Percentiles rank a stretch among this genome's conserved stretches.
phyloP scores from a whole-genome alignment of 2,329 filamentous ascomycete genomes.

The Nemania sp. region DNA sequence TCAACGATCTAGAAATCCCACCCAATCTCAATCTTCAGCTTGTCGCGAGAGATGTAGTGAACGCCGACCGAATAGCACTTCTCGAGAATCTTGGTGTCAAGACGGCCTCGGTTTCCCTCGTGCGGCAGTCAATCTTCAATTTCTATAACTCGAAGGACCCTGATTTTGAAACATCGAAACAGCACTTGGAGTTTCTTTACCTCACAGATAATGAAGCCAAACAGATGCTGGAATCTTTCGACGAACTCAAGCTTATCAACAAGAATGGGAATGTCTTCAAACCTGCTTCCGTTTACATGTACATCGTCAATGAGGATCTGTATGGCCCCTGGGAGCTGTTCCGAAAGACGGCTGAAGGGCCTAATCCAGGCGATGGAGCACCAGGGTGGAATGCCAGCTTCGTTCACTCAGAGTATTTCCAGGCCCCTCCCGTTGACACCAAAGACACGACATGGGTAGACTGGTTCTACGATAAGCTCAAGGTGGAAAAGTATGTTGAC shows the following conservation, averaged over 20 bases:
- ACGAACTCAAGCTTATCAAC: not conserved
- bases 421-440: not conserved
- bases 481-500: not conserved
- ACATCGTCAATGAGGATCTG: slow-evolving; percentile 21
- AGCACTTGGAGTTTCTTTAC: slow-evolving; percentile 32
- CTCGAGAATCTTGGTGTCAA: not conserved
- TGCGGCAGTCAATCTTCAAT: slow-evolving; percentile 18
- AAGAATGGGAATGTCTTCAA: not conserved
- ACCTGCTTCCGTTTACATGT: not conserved
- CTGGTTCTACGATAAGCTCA: slow-evolving; percentile 16
- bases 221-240: not conserved
- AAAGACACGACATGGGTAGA: slow-evolving; percentile 3
- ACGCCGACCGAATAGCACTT: not conserved
- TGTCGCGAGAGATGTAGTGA: slow-evolving; percentile 10
- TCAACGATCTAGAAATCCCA: slow-evolving; percentile 26
- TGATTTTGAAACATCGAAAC: slow-evolving; percentile 13
- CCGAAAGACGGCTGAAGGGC: not conserved
- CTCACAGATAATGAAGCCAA: slow-evolving; percentile 7
- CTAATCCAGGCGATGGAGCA: slow-evolving; percentile 19
- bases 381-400: slow-evolving; percentile 12
- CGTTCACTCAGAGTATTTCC: slow-evolving; percentile 17
- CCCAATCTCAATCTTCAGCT: slow-evolving; percentile 20
- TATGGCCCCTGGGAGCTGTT: slow-evolving; percentile 29
- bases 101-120: not conserved
- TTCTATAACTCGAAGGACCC: slow-evolving; percentile 11